Base-by-base conservation (phyloP, 1,139 yeast species). In the Suhomyces atakaporum region DNA sequence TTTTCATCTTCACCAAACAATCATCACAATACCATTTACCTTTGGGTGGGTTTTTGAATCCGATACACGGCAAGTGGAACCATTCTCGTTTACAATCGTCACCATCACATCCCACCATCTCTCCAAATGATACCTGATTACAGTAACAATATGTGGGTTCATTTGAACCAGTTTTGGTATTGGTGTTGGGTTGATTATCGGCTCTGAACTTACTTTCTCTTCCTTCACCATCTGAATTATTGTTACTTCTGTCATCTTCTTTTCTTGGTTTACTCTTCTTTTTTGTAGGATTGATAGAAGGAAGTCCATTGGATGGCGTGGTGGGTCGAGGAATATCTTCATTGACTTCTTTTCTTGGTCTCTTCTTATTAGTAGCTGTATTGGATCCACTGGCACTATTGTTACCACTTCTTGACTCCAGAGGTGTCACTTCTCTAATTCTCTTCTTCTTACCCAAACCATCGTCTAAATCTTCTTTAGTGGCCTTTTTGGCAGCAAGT, bases 41-140 rank as follows among this genome's bases (percentile, higher is more conserved):
- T 62, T 84, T 86, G 5, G 98, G 98, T 7, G 95, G 83, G 38
- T 89, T 85, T 33, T 81, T 80, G 47, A 90, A 75, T 2, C 97
- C 97, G 34, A 89, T 90, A 62, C 98, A 92, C 12, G 96, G 96
- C 54, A 90, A 72, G 64, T 92, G 98, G 68, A 92, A 92, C 98
- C 98, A 92, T 61, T 92, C 97, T 37, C 90, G 73, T 57, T 84
- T 84, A 65, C 98, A 92, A 45, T 84, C 81, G 31, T 85, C 92
- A 3, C 96, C 96, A 56, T 92, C 98, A 63, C 98, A 92, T 3
- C 96, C 98, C 43, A 92, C 97, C 98, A 92, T 92, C 56, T 92
- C 97, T 13, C 98, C 98, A 60, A 86, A 90, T 3, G 97, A 90
- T 1, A 89, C 95, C 58, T 90, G 96, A 58, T 89, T 88, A 66